Evolutionary conservation across 345 rosid species (phyloP), one percentile per base, ranked within the genome.

Genomic region (Eucalyptus tenuipes): DNA sequence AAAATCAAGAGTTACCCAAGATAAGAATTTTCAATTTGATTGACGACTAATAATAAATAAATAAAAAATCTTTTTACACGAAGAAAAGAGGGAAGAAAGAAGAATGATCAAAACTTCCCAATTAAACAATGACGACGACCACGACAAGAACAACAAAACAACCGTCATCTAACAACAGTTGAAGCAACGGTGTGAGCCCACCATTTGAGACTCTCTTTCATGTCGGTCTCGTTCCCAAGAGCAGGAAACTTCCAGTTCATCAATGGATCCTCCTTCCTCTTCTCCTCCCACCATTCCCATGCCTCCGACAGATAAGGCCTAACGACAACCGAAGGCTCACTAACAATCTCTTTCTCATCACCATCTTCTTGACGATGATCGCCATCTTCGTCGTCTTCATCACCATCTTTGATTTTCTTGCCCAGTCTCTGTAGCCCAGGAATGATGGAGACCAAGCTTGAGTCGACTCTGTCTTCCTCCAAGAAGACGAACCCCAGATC

Each of bases 401-500:
- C 27, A 52, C 88, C 92, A 66, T 92, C 91, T 24, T 48, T 88
- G 7, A 89, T 91, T 24, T 86, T 91, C 87, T 87, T 94, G 17
- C 94, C 94, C 48, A 95, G 85, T 89, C 94, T 93, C 82, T 95
- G 95, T 80, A 96, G 86, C 17, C 97, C 99, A 2, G 98, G 99
- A 89, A 96, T 90, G 85, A 97, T 94, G 88, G 94, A 93, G 15
- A 93, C 95, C 94, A 97, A 92, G 89, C 92, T 93, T 59, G 97
- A 93, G 55, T 95, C 93, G 11, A 31, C 79, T 82, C 90, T 93
- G 89, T 95, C 99, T 90, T 95, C 94, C 89, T 95, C 95, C 3
- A 96, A 93, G 91, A 97, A 97, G 50, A 95, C 97, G 91, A 97
- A 96, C 18, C 99, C 99, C 49, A 97, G 91, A 94, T 97, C 99